Conservation (phyloP, 345 rosid genomes). For the Punica granatum region DNA sequence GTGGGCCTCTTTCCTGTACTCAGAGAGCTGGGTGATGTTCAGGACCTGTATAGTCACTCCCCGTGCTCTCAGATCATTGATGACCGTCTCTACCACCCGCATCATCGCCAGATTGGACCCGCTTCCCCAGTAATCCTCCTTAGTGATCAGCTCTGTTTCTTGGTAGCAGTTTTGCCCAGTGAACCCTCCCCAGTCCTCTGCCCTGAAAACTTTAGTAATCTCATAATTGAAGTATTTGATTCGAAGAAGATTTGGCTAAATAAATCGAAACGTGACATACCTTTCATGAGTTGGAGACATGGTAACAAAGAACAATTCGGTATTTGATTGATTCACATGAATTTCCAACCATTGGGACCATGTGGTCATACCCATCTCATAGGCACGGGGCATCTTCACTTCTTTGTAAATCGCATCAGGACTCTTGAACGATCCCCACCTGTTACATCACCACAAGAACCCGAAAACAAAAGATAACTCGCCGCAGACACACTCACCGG, state of each 20-base stretch:
- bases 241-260: not conserved
- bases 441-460: conserved; percentile 12
- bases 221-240: not conserved
- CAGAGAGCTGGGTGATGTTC: conserved; percentile 68
- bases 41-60: conserved; percentile 54
- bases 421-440: conserved; percentile 77
- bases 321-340: conserved; percentile 45
- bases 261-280: conserved; percentile 20
- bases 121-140: conserved; percentile 44
- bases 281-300: conserved; percentile 82
- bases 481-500: no score
- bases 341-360: conserved; percentile 75
- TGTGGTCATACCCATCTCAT: conserved; percentile 67
- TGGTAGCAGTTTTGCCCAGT: conserved; percentile 42
- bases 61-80: conserved; percentile 31
- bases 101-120: conserved; percentile 48
- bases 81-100: conserved; percentile 35
- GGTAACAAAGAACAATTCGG: conserved; percentile 64
- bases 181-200: conserved; percentile 70
- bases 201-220: conserved; percentile 26
- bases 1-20: conserved; percentile 79
- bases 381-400: conserved; percentile 54
- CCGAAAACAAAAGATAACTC: no score
- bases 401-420: conserved; percentile 47
- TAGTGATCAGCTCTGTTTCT: conserved; percentile 41